phyloP scores from a whole-genome alignment of 345 rosid genomes.

The Eucalyptus sp. region DNA sequence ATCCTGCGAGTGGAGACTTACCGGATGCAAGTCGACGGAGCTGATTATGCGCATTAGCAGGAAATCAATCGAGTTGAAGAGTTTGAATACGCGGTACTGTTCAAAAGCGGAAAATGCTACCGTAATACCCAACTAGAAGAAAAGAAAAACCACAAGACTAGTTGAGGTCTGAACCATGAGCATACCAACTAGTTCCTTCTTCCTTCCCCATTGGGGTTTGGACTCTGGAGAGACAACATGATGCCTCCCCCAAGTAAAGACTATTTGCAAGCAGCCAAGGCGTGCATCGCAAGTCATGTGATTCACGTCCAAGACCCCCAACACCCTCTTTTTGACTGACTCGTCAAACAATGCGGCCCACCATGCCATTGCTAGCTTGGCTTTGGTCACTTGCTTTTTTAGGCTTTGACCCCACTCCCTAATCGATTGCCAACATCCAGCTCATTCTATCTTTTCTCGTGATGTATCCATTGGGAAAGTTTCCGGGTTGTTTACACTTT shows the following conservation, averaged over 20 bases:
- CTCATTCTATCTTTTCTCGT: background rate
- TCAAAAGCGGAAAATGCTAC: background rate
- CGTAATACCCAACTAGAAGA: background rate
- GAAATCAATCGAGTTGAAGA: background rate
- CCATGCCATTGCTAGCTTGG: background rate
- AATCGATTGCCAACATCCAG: background rate
- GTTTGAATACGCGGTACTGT: background rate
- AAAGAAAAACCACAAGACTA: background rate
- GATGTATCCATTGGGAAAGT: background rate
- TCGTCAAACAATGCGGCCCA: slow-evolving; percentile 5
- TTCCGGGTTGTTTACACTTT: background rate
- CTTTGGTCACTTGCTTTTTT: background rate
- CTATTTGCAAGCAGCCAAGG: background rate
- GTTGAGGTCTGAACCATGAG: background rate
- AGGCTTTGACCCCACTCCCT: background rate
- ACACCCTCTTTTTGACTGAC: background rate
- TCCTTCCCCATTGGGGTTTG: background rate
- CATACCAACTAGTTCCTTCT: background rate
- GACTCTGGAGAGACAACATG: background rate
- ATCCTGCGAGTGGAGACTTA: background rate
- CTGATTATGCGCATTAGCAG: background rate
- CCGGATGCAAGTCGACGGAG: background rate
- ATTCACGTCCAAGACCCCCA: background rate
- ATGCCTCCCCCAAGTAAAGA: background rate
- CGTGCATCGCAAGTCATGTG: background rate